phyloP scores from a whole-genome alignment of 371 early-diverging fungal species.

The Mucor ambiguus region DNA sequence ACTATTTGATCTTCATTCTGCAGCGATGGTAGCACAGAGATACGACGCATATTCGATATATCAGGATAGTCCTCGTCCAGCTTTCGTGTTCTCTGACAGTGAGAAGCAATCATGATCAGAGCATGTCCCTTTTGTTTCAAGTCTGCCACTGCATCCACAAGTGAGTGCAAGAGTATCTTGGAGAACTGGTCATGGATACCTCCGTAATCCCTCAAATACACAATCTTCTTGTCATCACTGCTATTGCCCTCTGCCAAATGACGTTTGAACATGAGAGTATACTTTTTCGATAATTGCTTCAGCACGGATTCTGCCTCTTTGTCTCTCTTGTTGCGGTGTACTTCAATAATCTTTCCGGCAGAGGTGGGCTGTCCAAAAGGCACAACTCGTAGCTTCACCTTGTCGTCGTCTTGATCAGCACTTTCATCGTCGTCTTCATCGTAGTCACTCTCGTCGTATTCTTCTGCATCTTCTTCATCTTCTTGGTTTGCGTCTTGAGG shows the following conservation, averaged over 20 bases:
- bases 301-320: slow-evolving; percentile 5
- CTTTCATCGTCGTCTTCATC: slow-evolving; percentile 7
- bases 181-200: slow-evolving; percentile 47
- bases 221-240: slow-evolving; percentile 25
- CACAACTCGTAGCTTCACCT: slow-evolving; percentile 4
- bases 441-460: slow-evolving; percentile 6
- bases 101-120: slow-evolving; percentile 48
- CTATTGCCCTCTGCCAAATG: slow-evolving; percentile 6
- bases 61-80: slow-evolving; percentile 11
- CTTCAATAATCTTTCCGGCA: background rate
- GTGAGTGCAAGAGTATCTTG: slow-evolving; percentile 37
- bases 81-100: slow-evolving; percentile 30
- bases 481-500: slow-evolving; percentile 1
- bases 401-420: background rate
- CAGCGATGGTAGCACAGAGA: slow-evolving; percentile 28
- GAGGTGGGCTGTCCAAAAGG: background rate
- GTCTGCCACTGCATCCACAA: slow-evolving; percentile 44
- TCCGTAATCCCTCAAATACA: slow-evolving; percentile 54
- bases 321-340: slow-evolving; percentile 4
- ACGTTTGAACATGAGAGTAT: slow-evolving; percentile 24
- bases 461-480: slow-evolving; percentile 9
- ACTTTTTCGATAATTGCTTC: slow-evolving; percentile 10
- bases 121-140: slow-evolving; percentile 49
- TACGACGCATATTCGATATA: slow-evolving; percentile 30
- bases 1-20: slow-evolving; percentile 12